Evolutionary conservation across 2,329 filamentous ascomycete genomes (phyloP).

Genomic region (Apiospora phragmitis): DNA sequence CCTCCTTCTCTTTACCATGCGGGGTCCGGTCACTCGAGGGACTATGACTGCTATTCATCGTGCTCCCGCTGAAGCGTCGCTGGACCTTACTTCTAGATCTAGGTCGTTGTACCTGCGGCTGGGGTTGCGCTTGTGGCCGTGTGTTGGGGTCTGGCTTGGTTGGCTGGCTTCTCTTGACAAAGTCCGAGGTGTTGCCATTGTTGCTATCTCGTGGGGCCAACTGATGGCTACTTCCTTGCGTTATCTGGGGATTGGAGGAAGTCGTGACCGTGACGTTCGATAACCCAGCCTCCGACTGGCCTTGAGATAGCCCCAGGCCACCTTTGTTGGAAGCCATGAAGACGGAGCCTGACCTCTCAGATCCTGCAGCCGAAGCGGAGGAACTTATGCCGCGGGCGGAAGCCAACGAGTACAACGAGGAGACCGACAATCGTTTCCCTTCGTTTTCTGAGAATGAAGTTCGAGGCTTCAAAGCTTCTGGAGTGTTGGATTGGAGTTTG

Average conservation of each 20-base stretch:
- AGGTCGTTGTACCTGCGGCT: constrained; percentile 31
- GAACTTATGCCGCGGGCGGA: constrained; percentile 59
- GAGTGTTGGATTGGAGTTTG: constrained; percentile 39
- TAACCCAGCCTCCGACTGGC: constrained; percentile 51
- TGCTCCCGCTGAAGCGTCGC: constrained; percentile 79
- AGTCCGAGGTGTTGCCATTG: constrained; percentile 44
- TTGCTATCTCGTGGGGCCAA: constrained; percentile 40
- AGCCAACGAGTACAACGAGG: constrained; percentile 70
- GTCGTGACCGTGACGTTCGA: constrained; percentile 56
- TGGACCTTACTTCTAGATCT: constrained; percentile 69
- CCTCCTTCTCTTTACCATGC: constrained; percentile 58
- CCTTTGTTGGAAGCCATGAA: constrained; percentile 46
- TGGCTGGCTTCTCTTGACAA: constrained; percentile 43
- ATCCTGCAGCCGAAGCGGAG: constrained; percentile 53
- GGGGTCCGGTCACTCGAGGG: constrained; percentile 68
- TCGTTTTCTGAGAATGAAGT: constrained; percentile 51
- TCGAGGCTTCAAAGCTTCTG: constrained; percentile 49
- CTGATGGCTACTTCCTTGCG: constrained; percentile 42
- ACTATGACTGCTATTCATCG: constrained; percentile 78
- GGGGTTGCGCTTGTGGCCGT: constrained; percentile 41
- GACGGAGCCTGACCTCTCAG: constrained; percentile 48
- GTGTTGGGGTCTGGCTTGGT: constrained; percentile 29
- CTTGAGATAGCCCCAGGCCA: constrained; percentile 39
- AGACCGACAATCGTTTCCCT: constrained; percentile 68
- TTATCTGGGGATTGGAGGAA: constrained; percentile 46